Evolutionary conservation across 139 green algal species (phyloP), one percentile per base, ranked within the genome.

Genomic region (Deuterostichococcus epilithicus): DNA sequence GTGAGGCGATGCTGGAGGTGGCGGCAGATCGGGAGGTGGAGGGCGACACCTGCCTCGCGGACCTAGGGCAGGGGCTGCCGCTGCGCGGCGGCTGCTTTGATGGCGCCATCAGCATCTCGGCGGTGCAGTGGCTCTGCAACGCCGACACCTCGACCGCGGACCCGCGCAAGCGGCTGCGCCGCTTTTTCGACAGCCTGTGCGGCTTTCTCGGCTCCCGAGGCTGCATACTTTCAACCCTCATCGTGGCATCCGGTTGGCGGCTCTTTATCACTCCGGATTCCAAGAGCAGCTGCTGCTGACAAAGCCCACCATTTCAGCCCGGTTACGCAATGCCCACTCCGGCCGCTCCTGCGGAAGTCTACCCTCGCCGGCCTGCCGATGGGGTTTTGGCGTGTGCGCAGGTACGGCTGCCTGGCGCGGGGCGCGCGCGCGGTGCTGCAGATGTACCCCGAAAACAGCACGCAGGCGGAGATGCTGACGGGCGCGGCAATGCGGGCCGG

Each of bases 121-220:
- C 91, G 15, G 83, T 95, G 72, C 94, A 97, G 84, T 97, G 94
- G 94, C 87, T 98, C n/a, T 97, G 94, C 86, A 98, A 97, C 79
- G 94, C 94, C 1, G 96, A 99, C 87, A 88, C 79, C 15, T 83
- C 74, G 25, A 65, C 38, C 2, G 76, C 95, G 67, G 90, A 97
- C 60, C 96, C 96, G 0, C 82, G 90, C 20, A 87, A 81, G 45
- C 87, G 94, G 23, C 82, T 98, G 74, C 89, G 86, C 52, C 76
- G 81, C 30, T 97, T 99, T 85, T 99, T 99, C 78, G 80, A 92
- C 68, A 92, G 80, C 22, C 85, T 99, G 52, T 63, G 52, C 10
- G n/a, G n/a, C n/a, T n/a, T n/a, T n/a, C n/a, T n/a, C n/a, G n/a
- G n/a, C n/a, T n/a, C n/a, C n/a, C n/a, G n/a, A n/a, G n/a, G n/a